phyloP scores from a whole-genome alignment of 768 basidiomycete genomes.

The Neoboletus subvelutipes region DNA sequence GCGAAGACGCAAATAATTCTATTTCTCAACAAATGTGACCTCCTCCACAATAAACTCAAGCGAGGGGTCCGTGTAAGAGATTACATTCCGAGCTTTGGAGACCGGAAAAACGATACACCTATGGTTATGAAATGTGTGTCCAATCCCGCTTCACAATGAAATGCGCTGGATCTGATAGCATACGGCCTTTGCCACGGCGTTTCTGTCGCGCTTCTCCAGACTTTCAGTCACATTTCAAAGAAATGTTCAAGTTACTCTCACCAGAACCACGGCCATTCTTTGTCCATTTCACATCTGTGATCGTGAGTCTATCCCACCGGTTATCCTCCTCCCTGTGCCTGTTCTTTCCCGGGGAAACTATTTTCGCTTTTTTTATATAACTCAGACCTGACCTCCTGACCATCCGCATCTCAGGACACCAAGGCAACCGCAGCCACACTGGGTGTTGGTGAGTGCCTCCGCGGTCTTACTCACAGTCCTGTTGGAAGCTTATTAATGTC shows the following conservation, averaged over 20 bases:
- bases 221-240: conserved; percentile 79
- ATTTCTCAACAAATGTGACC: conserved; percentile 71
- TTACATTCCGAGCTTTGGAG: conserved; percentile 71
- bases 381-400: conserved; percentile 7
- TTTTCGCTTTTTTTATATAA: not conserved
- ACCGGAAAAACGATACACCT: conserved; percentile 65
- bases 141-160: not conserved
- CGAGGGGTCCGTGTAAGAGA: conserved; percentile 65
- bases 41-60: conserved; percentile 69
- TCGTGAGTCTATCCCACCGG: conserved; percentile 47
- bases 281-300: conserved; percentile 73
- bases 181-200: not conserved
- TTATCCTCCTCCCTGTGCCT: conserved; percentile 5
- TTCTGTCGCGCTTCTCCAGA: conserved; percentile 40
- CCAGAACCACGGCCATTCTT: conserved; percentile 67
- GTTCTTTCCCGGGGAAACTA: not conserved
- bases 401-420: conserved; percentile 56
- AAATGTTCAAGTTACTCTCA: conserved; percentile 62
- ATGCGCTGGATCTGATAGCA: conserved; percentile 10
- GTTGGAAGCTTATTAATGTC: conserved; percentile 5
- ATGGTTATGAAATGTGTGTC: conserved; percentile 70
- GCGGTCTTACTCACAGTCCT: not conserved
- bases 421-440: conserved; percentile 71
- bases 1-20: conserved; percentile 49
- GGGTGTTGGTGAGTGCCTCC: conserved; percentile 51